A percentile compares a stretch with the other conserved stretches of the same genome.
Conservation (phyloP, 371 early-diverging fungal genomes). For the Mortierella sp. region DNA sequence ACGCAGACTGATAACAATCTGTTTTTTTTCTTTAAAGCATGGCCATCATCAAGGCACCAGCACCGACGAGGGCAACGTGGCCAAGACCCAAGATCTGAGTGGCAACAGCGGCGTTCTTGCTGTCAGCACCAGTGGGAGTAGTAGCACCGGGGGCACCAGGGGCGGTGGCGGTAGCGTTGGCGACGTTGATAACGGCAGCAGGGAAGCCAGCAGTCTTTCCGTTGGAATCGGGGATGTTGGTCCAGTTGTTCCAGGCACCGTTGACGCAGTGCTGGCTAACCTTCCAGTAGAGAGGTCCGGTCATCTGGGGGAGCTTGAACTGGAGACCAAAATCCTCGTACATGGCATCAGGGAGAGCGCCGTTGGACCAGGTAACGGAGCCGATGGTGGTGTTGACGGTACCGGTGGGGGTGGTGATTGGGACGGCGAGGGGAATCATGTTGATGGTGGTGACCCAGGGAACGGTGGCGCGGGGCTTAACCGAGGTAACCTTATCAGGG, state of each 20-base stretch:
- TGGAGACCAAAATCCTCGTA: slow-evolving; percentile 58
- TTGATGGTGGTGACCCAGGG: slow-evolving; percentile 52
- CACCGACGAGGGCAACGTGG: slow-evolving; percentile 28
- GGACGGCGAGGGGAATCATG: slow-evolving; percentile 51
- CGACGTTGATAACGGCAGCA: slow-evolving; percentile 44
- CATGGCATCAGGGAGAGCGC: slow-evolving; percentile 34
- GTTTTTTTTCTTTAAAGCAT: slow-evolving; percentile 29
- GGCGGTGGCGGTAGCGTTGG: slow-evolving; percentile 30
- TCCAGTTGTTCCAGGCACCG: slow-evolving; percentile 57
- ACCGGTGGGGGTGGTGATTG: slow-evolving; percentile 44
- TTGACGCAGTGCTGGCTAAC: slow-evolving; percentile 56
- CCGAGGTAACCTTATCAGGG: slow-evolving; percentile 53
- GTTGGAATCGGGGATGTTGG: slow-evolving; percentile 44
- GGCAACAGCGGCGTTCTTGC: slow-evolving; percentile 18
- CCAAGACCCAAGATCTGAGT: slow-evolving; percentile 25
- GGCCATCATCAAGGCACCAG: slow-evolving; percentile 38
- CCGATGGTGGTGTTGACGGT: slow-evolving; percentile 55
- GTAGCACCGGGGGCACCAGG: neutral
- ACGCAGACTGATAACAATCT: neutral
- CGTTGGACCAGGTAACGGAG: slow-evolving; percentile 52
- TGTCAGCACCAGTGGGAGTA: slow-evolving; percentile 12
- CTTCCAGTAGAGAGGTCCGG: slow-evolving; percentile 51
- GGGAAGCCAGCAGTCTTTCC: slow-evolving; percentile 48
- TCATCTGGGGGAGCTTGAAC: slow-evolving; percentile 52
- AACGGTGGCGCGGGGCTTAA: slow-evolving; percentile 41